Conservation (phyloP, 495 filamentous ascomycete species). For the Xylaria nigripes region DNA sequence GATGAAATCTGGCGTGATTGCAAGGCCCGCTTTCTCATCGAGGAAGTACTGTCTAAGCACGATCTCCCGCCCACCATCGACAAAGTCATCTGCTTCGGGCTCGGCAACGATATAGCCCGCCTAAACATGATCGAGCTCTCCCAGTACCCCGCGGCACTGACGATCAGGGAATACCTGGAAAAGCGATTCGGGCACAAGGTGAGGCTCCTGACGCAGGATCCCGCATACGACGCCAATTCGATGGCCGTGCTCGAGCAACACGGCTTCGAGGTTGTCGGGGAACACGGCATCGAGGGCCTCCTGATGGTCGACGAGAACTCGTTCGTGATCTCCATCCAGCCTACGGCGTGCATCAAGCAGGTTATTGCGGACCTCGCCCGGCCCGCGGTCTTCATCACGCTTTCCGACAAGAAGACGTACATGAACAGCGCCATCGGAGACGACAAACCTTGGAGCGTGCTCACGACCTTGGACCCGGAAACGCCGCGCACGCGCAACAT, state of each 20-base stretch:
- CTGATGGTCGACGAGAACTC: slow-evolving; percentile 19
- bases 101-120: background rate
- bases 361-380: slow-evolving; percentile 22
- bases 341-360: slow-evolving; percentile 17
- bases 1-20: background rate
- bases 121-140: background rate
- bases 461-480: too few relatives aligned
- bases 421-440: too few relatives aligned
- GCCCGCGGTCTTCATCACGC: slow-evolving; percentile 20
- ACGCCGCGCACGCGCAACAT: too few relatives aligned
- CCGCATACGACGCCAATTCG: background rate
- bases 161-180: background rate
- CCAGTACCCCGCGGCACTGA: background rate
- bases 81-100: slow-evolving; percentile 6
- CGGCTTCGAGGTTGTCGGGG: background rate
- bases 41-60: background rate
- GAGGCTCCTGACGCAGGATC: background rate
- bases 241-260: background rate
- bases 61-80: background rate
- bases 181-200: background rate
- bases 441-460: too few relatives aligned
- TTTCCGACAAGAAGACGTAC: too few relatives aligned
- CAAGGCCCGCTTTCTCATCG: background rate
- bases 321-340: slow-evolving; percentile 12
- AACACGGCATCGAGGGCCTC: slow-evolving; percentile 13